phyloP scores from a whole-genome alignment of 2,329 filamentous ascomycete genomes.

The Fusarium nematophilum region DNA sequence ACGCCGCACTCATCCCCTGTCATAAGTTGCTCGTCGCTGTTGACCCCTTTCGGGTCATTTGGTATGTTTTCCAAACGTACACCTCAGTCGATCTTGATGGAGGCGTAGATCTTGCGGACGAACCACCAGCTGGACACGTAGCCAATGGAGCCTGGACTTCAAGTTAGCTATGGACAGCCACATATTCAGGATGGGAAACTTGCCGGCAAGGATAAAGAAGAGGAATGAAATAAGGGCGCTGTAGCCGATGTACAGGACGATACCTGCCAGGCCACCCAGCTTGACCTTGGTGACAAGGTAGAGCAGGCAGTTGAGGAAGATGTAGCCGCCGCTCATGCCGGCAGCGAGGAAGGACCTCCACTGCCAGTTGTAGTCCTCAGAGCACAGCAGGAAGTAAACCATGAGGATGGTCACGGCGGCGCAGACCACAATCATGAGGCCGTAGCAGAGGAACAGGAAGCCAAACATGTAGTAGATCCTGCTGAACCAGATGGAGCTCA shows the following conservation, averaged over 20 bases:
- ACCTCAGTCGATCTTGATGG: slow-evolving; percentile 93
- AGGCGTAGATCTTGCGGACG: slow-evolving; percentile 91
- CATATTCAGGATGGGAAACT: slow-evolving; percentile 49
- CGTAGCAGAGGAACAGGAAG: slow-evolving; percentile 97
- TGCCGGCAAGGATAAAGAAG: slow-evolving; percentile 94
- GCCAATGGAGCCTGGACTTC: slow-evolving; percentile 82
- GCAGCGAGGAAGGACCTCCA: slow-evolving; percentile 95
- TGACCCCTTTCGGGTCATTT: slow-evolving; percentile 12
- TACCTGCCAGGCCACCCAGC: slow-evolving; percentile 85
- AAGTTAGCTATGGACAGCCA: slow-evolving; percentile 26
- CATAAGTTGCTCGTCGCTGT: slow-evolving; percentile 32
- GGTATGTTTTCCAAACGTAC: not conserved
- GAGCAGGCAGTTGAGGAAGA: slow-evolving; percentile 89
- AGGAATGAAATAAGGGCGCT: slow-evolving; percentile 88
- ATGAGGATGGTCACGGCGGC: slow-evolving; percentile 92
- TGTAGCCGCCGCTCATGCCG: slow-evolving; percentile 89
- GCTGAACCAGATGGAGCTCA: slow-evolving; percentile 98
- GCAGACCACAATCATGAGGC: slow-evolving; percentile 94
- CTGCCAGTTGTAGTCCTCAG: slow-evolving; percentile 99
- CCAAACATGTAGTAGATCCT: slow-evolving; percentile 99
- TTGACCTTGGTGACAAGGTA: slow-evolving; percentile 92
- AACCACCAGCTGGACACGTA: slow-evolving; percentile 97
- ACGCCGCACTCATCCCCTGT: slow-evolving; percentile 30
- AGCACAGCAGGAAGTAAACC: slow-evolving; percentile 95
- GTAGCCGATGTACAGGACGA: slow-evolving; percentile 93